phyloP scores from a whole-genome alignment of 495 filamentous ascomycete genomes.

The Friedmanniomyces simplex region DNA sequence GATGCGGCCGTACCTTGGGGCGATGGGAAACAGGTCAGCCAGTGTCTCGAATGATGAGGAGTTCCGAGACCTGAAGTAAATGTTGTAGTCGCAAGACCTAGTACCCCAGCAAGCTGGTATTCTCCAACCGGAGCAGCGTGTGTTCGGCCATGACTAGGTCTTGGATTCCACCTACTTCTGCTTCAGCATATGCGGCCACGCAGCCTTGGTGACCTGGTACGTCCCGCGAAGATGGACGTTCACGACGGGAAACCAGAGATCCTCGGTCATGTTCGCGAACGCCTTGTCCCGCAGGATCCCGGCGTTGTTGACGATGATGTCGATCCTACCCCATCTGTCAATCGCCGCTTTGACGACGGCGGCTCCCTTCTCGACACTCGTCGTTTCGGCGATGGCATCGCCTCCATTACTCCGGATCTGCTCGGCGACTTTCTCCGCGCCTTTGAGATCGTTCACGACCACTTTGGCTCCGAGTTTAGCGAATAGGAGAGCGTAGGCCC shows the following conservation, averaged over 20 bases:
- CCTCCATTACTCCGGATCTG: conserved; percentile 10
- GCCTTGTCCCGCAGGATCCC: conserved; percentile 21
- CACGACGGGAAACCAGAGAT: conserved; percentile 14
- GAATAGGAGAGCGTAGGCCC: conserved; percentile 12
- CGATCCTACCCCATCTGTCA: conserved; percentile 17
- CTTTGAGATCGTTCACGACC: conserved; percentile 16
- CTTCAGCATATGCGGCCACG: conserved; percentile 17
- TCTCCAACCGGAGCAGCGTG: too few species aligned
- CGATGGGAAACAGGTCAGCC: too few species aligned
- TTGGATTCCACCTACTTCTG: conserved; percentile 12
- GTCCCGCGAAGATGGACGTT: conserved; percentile 17
- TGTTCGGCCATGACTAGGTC: too few species aligned
- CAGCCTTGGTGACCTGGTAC: conserved; percentile 16
- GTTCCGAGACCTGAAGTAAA: too few species aligned
- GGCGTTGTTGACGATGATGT: conserved; percentile 22
- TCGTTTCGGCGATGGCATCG: conserved; percentile 9
- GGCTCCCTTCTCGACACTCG: conserved; percentile 12
- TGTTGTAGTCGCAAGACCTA: too few species aligned
- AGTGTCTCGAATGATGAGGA: too few species aligned
- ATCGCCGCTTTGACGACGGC: conserved; percentile 15
- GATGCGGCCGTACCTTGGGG: conserved; percentile 9
- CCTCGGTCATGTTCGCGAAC: conserved; percentile 18
- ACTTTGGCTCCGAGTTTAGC: conserved; percentile 16
- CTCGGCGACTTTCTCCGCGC: conserved; percentile 10
- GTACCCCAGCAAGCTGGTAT: too few species aligned